A percentile compares a stretch with the other conserved stretches of the same genome.
These are phyloP conservation scores for Hypoxylon sp. DNA, from an alignment of 2,329 filamentous ascomycete species.

Conservation along the genomic window DNA sequence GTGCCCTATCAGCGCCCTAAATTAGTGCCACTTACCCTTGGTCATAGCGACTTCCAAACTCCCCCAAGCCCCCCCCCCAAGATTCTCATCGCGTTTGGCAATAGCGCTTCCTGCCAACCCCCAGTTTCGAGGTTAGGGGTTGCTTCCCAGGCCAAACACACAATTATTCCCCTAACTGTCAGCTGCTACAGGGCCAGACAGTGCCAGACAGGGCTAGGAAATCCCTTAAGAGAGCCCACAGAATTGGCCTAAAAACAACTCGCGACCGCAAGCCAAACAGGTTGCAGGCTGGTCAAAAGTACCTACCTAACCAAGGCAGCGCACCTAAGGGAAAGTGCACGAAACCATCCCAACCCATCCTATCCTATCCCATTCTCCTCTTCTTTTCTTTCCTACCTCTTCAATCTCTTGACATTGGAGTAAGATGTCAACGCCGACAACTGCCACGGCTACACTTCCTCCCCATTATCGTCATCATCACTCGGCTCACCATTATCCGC, in stretches of 20 bases:
- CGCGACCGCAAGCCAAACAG: conserved; percentile 2
- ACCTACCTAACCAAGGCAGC: conserved; percentile 1
- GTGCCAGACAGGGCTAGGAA: no score
- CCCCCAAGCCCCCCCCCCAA: no score
- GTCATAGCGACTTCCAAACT: no score
- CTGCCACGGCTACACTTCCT: conserved; percentile 76
- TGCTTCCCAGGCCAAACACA: conserved; percentile 5
- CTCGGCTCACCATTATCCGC: conserved; percentile 62
- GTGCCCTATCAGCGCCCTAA: no score
- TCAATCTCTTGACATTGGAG: conserved; percentile 32
- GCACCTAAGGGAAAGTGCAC: conserved; percentile 28
- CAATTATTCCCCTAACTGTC: conserved; percentile 4
- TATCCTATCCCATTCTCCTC: conserved; percentile 23
- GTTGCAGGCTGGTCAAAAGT: background rate
- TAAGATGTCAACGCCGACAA: conserved; percentile 83
- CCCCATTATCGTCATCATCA: conserved; percentile 69
- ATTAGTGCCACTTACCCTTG: no score
- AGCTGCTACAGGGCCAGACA: no score
- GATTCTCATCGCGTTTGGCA: no score
- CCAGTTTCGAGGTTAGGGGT: conserved; percentile 8
- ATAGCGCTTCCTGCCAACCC: no score
- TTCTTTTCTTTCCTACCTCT: conserved; percentile 14
- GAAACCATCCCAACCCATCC: conserved; percentile 31
- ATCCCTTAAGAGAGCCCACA: conserved; percentile 8
- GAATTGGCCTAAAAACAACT: conserved; percentile 9